Base-by-base conservation (phyloP, 352 stramenopile genomes). In the Phytophthora lateralis region DNA sequence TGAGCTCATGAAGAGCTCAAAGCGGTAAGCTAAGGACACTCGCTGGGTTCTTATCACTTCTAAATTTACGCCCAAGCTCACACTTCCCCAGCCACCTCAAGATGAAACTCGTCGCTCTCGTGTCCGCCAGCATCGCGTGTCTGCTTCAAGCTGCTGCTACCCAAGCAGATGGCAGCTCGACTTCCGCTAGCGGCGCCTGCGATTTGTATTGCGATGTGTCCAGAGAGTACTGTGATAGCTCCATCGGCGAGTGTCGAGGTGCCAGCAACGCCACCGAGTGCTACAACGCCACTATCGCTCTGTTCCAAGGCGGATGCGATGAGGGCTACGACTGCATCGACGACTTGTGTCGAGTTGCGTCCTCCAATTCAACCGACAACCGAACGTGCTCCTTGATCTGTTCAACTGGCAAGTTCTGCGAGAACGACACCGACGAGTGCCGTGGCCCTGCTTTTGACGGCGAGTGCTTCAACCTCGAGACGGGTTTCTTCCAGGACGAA, bases 391-490 rank as follows among this genome's bases (percentile, higher is more conserved):
- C 32, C 20, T 37, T 60, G 30, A 60, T 60, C 11, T 70, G 55
- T 39, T 53, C 50, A 0, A 55, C 49, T 12, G 60, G 60, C 14
- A 55, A 64, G 24, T 68, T 59, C 46, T 74, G 66, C 51, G 66
- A 74, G 30, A 67, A 66, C 29, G 41, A 27, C 15, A 61, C 34
- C 6, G 54, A 6, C 3, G 44, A 53, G 32, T 74, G 66, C 18
- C 66, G 66, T 15, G 55, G 15, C 4, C 66, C 60, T 4, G 48
- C 15, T 29, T 66, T 67, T 34, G 44, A 69, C 2, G 42, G 49
- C n/a, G 69, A 80, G 55, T 83, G 74, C 55, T 83, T 78, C 48
- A 74, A 78, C 55, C 44, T 63, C 15, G 59, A 55, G 7, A 59
- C 50, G 12, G 60, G 65, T 1, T 21, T 49, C 7, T 71, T 69